phyloP scores from a whole-genome alignment of 768 basidiomycete species.

The Chalciporus chontae region DNA sequence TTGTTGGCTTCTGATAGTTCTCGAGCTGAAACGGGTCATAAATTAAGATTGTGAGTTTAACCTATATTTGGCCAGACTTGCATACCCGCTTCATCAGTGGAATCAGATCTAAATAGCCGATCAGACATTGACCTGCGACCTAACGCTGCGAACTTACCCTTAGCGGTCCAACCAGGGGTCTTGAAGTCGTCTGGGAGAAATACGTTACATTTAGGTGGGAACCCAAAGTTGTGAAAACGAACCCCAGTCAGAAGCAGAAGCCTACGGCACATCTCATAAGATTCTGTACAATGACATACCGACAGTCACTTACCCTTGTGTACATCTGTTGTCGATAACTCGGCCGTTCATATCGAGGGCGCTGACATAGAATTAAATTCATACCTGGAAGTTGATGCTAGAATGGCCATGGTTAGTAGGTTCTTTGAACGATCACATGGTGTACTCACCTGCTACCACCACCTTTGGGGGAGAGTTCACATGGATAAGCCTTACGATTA shows the following conservation, averaged over 20 bases:
- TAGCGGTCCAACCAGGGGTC: conserved; percentile 61
- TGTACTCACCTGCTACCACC: conserved; percentile 50
- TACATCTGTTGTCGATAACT: conserved; percentile 47
- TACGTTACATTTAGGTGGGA: background rate
- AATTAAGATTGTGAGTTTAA: background rate
- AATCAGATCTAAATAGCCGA: conserved; percentile 47
- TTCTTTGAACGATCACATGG: background rate
- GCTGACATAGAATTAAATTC: background rate
- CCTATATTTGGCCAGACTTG: background rate
- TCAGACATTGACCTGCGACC: background rate
- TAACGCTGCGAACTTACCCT: conserved; percentile 37
- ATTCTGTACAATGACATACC: background rate
- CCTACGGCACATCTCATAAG: conserved; percentile 32
- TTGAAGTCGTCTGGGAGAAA: conserved; percentile 61
- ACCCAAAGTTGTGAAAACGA: conserved; percentile 12
- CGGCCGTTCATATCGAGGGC: background rate
- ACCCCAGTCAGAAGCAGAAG: conserved; percentile 72
- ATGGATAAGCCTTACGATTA: background rate
- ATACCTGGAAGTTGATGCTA: conserved; percentile 66
- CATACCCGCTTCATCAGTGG: conserved; percentile 67
- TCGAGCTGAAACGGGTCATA: conserved; percentile 43
- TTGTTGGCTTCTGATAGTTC: conserved; percentile 72
- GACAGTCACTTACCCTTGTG: conserved; percentile 43
- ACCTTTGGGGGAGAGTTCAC: conserved; percentile 26
- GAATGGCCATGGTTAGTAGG: conserved; percentile 3